Base-by-base conservation (phyloP, 306 rosid species). In the Citrullus amarus region DNA sequence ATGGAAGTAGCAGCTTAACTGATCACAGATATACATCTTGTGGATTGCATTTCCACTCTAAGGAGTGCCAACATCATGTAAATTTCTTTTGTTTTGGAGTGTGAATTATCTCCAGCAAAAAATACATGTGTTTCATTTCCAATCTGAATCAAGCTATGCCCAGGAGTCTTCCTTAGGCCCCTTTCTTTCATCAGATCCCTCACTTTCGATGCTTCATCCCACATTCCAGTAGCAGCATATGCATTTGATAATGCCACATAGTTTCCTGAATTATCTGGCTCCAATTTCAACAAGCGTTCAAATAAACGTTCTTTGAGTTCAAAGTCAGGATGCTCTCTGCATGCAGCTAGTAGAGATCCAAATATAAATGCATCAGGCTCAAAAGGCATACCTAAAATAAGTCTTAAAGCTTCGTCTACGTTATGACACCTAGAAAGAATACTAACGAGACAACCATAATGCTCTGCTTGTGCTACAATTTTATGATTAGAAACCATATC, bases 91-190 rank as follows among this genome's bases (percentile, higher is more conserved):
- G 83, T 85, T 46, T 88, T 82, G 59, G 89, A 86, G 73, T 90
- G 97, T 74, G 93, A 92, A 77, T 84, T 83, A 80, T 89, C 93
- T 18, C 95, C 86, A 14, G 96, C 91, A 66, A 87, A 85, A 85
- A 90, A 92, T 18, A 84, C 86, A 61, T 89, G 88, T 54, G 82
- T 78, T 80, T 85, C 88, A 77, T 85, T 89, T 80, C 88, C 93
- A 80, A 87, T 82, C 88, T 92, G 91, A 86, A 92, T 85, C 96
- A 97, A 89, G 85, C 97, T 88, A 82, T 93, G 86, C 44, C 96
- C 96, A 30, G 97, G 91, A 83, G 69, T 83, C 86, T 92, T 90
- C 75, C 66, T 87, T 43, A 85, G 80, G 74, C 94, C 93, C 83
- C 82, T 88, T 79, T 83, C 85, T 81, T 89, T 94, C 97, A 94